phyloP scores from a whole-genome alignment of 805 yeast species.

The Metschnikowia matae region DNA sequence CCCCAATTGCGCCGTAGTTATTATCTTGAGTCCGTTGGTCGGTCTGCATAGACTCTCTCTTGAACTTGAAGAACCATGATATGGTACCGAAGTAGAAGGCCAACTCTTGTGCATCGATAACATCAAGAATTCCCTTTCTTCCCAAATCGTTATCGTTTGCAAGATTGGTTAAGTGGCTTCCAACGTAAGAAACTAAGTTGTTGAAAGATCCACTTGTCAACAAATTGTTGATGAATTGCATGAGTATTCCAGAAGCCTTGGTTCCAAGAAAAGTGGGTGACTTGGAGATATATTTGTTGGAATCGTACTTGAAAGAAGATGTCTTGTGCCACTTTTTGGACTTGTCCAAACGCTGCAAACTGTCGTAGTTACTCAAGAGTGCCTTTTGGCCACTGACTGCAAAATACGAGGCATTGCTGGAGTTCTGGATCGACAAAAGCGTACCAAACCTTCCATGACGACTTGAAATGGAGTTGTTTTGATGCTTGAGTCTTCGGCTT shows the following conservation, averaged over 20 bases:
- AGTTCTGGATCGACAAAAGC: conserved; percentile 62
- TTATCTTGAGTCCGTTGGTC: not conserved
- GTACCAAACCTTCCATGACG: conserved; percentile 94
- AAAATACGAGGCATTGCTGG: conserved; percentile 53
- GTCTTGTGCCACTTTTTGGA: conserved; percentile 61
- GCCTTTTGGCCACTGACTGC: conserved; percentile 72
- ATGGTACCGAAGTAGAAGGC: conserved; percentile 52
- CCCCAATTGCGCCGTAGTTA: conserved; percentile 46
- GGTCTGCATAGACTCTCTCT: conserved; percentile 32
- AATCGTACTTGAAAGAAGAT: conserved; percentile 35
- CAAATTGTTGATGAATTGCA: conserved; percentile 46
- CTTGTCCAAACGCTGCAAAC: conserved; percentile 63
- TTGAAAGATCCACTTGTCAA: conserved; percentile 76
- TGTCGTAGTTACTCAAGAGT: conserved; percentile 43
- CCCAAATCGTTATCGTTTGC: conserved; percentile 15
- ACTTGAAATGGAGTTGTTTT: conserved; percentile 51
- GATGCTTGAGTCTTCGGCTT: conserved; percentile 44
- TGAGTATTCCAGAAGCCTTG: conserved; percentile 28
- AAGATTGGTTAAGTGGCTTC: conserved; percentile 24
- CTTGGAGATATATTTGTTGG: conserved; percentile 31
- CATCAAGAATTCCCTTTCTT: conserved; percentile 25
- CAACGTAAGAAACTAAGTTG: conserved; percentile 51
- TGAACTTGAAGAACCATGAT: conserved; percentile 76
- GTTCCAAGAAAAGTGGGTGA: conserved; percentile 27
- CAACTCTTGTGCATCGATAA: conserved; percentile 33